phyloP scores from a whole-genome alignment of 495 filamentous ascomycete genomes.

The Trichoderma asperelloides region DNA sequence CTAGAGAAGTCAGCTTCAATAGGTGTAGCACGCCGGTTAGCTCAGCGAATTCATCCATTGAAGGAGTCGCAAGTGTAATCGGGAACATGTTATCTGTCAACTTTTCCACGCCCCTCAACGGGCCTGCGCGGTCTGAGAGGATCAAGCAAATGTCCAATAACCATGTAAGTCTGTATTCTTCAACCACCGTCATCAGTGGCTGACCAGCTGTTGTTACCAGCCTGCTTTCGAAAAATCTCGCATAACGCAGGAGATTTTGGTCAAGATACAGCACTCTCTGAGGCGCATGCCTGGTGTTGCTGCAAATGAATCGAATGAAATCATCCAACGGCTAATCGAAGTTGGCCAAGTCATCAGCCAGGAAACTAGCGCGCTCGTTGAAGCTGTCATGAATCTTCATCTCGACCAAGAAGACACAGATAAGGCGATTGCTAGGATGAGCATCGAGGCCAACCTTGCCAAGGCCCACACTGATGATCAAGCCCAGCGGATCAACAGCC shows the following conservation, averaged over 20 bases:
- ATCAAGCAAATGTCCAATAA: conserved; percentile 10
- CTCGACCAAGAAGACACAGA: conserved; percentile 9
- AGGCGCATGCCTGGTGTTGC: conserved; percentile 10
- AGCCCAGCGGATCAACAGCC: background rate
- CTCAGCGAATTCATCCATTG: background rate
- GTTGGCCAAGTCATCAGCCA: conserved; percentile 9
- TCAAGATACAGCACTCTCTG: conserved; percentile 4
- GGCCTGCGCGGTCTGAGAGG: background rate
- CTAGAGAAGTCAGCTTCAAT: background rate
- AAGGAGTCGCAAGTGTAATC: background rate
- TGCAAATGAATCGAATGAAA: conserved; percentile 1
- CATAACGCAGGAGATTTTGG: background rate
- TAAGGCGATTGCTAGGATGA: conserved; percentile 9
- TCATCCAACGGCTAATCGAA: background rate
- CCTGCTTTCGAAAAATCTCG: conserved; percentile 2
- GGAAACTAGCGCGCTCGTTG: conserved; percentile 8
- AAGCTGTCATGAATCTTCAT: conserved; percentile 5
- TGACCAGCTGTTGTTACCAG: background rate
- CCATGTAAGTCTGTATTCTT: background rate
- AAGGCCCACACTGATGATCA: background rate
- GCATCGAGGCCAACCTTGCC: conserved; percentile 8
- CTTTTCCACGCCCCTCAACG: conserved; percentile 3
- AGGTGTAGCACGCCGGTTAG: background rate
- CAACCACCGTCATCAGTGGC: background rate
- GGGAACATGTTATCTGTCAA: conserved; percentile 4